A percentile compares a stretch with the other conserved stretches of the same genome.
phyloP scores from a whole-genome alignment of 257 asterid genomes.

The Solanum chiquidenum region DNA sequence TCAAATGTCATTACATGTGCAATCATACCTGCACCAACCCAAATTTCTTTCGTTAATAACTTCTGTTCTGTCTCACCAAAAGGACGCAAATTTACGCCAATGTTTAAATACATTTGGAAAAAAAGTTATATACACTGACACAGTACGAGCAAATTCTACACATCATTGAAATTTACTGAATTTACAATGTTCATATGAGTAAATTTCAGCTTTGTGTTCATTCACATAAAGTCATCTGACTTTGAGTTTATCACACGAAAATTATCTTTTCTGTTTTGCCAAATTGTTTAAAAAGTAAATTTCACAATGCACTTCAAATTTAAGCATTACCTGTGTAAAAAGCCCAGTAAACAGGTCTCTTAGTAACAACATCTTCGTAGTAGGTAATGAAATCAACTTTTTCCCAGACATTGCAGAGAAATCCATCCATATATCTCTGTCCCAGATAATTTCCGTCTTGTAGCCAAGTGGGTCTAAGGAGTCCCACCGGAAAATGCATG shows the following conservation, averaged over 20 bases:
- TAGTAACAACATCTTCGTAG: slow-evolving; percentile 61
- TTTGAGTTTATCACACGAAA: neutral
- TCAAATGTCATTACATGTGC: slow-evolving; percentile 73
- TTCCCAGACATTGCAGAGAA: slow-evolving; percentile 70
- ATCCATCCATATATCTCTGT: slow-evolving; percentile 45
- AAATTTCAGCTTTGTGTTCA: neutral
- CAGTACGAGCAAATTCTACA: neutral
- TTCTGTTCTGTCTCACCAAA: neutral
- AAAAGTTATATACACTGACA: neutral
- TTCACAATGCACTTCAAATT: neutral
- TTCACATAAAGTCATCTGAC: neutral
- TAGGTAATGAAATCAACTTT: slow-evolving; percentile 59
- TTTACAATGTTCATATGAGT: too few relatives aligned
- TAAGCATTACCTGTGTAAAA: slow-evolving; percentile 30
- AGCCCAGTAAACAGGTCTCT: slow-evolving; percentile 59
- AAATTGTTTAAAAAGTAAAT: too few relatives aligned
- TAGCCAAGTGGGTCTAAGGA: slow-evolving; percentile 59
- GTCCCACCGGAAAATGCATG: slow-evolving; percentile 39
- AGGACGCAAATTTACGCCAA: neutral
- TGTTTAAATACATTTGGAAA: neutral
- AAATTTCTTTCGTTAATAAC: neutral
- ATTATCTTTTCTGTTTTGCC: neutral
- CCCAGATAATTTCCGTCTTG: slow-evolving; percentile 50
- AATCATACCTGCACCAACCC: slow-evolving; percentile 31
- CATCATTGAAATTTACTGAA: neutral